These are phyloP conservation scores for Vanrija pseudolonga DNA, from an alignment of 1,284 basidiomycete genomes.

Conservation along the genomic window DNA sequence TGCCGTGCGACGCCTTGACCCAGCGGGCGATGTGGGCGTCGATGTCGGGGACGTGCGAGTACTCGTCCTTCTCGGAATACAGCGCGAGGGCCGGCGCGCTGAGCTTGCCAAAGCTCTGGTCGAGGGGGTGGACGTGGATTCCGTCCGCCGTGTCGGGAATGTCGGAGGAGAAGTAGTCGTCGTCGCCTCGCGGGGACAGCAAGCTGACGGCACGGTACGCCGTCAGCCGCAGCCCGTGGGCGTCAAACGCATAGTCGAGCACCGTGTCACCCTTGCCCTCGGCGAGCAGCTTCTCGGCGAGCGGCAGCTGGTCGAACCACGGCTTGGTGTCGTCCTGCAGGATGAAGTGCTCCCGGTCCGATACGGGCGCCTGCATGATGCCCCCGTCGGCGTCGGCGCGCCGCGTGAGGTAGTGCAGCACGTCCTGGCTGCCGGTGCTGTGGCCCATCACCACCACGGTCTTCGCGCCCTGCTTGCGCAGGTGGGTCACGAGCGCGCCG, in stretches of 20 bases:
- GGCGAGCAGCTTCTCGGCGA: slow-evolving; percentile 29
- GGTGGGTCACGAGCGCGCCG: slow-evolving; percentile 34
- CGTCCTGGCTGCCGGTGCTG: slow-evolving; percentile 49
- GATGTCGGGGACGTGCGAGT: slow-evolving; percentile 15
- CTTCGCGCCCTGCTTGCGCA: slow-evolving; percentile 24
- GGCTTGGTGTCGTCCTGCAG: slow-evolving; percentile 5
- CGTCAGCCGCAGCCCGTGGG: slow-evolving; percentile 26
- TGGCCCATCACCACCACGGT: slow-evolving; percentile 47
- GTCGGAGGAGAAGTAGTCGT: slow-evolving; percentile 49
- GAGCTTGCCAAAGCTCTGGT: slow-evolving; percentile 40
- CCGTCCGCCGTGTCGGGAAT: slow-evolving; percentile 26
- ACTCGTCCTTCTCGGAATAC: slow-evolving; percentile 43
- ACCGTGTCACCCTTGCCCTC: slow-evolving; percentile 29
- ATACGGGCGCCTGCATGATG: slow-evolving; percentile 50
- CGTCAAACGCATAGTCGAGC: slow-evolving; percentile 24
- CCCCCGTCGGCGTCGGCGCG: slow-evolving; percentile 34
- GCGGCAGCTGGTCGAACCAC: slow-evolving; percentile 18
- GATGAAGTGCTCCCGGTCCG: slow-evolving; percentile 41
- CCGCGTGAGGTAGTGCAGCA: slow-evolving; percentile 43
- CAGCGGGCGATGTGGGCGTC: slow-evolving; percentile 26
- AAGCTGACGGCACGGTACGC: slow-evolving; percentile 42
- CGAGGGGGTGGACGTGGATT: slow-evolving; percentile 37
- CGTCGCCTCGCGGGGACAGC: slow-evolving; percentile 43
- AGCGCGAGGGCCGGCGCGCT: slow-evolving; percentile 37
- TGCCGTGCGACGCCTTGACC: slow-evolving; percentile 23